Evolutionary conservation across 139 green algal species (phyloP).

Genomic region (Chlorella sp.): DNA sequence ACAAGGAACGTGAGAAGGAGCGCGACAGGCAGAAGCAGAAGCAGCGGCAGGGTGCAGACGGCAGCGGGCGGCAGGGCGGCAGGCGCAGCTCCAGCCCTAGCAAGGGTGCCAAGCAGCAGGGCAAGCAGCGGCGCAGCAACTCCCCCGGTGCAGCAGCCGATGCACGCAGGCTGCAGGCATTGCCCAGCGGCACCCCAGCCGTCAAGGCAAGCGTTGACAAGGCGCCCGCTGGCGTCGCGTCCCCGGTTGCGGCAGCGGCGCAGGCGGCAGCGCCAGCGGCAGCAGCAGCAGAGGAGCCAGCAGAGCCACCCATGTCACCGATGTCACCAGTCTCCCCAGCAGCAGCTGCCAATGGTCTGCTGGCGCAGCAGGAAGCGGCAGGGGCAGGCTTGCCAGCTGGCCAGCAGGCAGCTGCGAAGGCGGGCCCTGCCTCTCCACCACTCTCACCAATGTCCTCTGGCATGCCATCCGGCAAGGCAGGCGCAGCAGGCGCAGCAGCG

Average conservation of each 20-base stretch:
- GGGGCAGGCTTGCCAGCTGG: background rate
- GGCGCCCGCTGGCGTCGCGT: background rate
- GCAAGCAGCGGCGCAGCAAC: background rate
- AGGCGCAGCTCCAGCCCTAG: background rate
- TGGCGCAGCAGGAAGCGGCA: background rate
- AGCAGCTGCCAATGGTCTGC: no score
- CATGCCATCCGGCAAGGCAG: background rate
- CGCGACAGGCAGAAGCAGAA: background rate
- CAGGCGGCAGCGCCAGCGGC: background rate
- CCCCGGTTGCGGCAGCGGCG: background rate
- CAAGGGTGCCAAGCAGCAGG: no score
- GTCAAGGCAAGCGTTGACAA: background rate
- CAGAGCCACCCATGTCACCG: no score
- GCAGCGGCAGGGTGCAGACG: background rate
- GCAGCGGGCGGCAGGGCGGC: background rate
- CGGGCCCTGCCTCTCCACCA: background rate
- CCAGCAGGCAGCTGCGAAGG: background rate
- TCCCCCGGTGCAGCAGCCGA: background rate
- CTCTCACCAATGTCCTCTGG: slow-evolving; percentile 15
- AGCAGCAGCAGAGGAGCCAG: background rate
- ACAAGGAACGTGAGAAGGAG: no score
- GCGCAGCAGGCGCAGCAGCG: background rate
- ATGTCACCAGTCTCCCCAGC: no score
- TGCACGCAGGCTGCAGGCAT: background rate
- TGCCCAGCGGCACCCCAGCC: background rate